A percentile compares a stretch with the other conserved stretches of the same genome.
phyloP scores from a whole-genome alignment of 2,329 filamentous ascomycete species.

The Aspergillus japonicus region DNA sequence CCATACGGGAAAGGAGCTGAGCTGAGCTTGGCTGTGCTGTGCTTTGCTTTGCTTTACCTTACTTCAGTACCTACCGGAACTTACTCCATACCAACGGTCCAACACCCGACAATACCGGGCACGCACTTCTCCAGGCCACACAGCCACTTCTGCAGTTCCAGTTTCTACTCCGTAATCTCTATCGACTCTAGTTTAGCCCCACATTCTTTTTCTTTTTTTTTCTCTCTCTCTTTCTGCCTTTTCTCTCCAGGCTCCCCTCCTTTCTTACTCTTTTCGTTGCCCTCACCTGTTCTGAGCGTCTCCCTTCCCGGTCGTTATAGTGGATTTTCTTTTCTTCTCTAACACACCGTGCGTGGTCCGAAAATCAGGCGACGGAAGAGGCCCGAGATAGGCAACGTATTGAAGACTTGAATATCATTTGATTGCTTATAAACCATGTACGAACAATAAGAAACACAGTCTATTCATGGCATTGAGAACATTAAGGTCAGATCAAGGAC shows the following conservation, averaged over 20 bases:
- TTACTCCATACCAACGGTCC: neutral
- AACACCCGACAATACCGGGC: constrained; percentile 16
- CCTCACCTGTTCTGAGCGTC: neutral
- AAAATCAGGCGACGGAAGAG: constrained; percentile 17
- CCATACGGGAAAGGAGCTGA: neutral
- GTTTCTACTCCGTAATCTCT: constrained; percentile 22
- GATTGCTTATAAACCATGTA: neutral
- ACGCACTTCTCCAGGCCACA: constrained; percentile 26
- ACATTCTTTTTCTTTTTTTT: constrained; percentile 15
- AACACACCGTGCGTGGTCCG: constrained; percentile 14
- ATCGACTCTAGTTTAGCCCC: constrained; percentile 20
- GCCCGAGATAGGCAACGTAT: constrained; percentile 14
- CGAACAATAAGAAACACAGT: neutral
- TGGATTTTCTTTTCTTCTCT: constrained; percentile 12
- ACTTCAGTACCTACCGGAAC: too few relatives aligned
- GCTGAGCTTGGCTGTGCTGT: too few relatives aligned
- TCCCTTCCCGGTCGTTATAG: constrained; percentile 11
- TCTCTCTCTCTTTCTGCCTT: constrained; percentile 6
- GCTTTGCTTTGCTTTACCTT: too few relatives aligned
- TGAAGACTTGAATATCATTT: neutral
- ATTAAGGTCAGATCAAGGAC: neutral
- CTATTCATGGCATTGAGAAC: neutral
- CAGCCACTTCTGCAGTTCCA: constrained; percentile 25
- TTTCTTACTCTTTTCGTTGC: constrained; percentile 7
- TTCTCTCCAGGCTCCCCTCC: constrained; percentile 10